A percentile compares a stretch with the other conserved stretches of the same genome.
Evolutionary conservation across 495 filamentous ascomycete species (phyloP).

Genomic region (Aspergillus nanangensis): DNA sequence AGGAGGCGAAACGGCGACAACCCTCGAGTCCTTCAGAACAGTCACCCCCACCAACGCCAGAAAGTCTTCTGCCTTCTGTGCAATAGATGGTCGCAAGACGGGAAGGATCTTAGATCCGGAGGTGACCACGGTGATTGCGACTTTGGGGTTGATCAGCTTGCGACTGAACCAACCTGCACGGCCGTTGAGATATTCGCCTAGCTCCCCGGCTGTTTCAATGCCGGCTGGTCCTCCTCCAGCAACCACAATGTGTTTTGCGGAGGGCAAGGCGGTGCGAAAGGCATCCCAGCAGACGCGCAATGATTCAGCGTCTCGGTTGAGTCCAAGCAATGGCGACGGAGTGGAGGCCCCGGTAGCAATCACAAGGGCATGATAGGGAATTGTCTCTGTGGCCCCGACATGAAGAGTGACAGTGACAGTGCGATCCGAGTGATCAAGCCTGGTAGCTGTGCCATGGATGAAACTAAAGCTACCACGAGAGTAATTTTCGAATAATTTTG

Average conservation of each 20-base stretch:
- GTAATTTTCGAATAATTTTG: slow-evolving; percentile 38
- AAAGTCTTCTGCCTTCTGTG: slow-evolving; percentile 33
- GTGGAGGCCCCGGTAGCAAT: slow-evolving; percentile 37
- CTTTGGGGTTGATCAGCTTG: slow-evolving; percentile 27
- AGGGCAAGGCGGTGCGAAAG: slow-evolving; percentile 35
- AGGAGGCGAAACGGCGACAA: slow-evolving; percentile 15
- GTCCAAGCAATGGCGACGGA: slow-evolving; percentile 22
- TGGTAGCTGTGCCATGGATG: slow-evolving; percentile 30
- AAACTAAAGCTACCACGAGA: slow-evolving; percentile 25
- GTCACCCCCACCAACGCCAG: slow-evolving; percentile 41
- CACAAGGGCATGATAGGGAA: slow-evolving; percentile 41
- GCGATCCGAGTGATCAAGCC: slow-evolving; percentile 25
- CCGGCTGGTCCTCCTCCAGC: slow-evolving; percentile 35
- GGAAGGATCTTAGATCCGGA: slow-evolving; percentile 41
- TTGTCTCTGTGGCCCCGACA: slow-evolving; percentile 3
- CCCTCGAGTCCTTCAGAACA: slow-evolving; percentile 32
- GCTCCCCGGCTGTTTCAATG: slow-evolving; percentile 49
- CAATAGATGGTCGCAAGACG: slow-evolving; percentile 27
- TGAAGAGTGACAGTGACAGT: slow-evolving; percentile 20
- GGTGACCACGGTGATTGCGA: slow-evolving; percentile 40
- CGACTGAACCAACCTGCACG: slow-evolving; percentile 21
- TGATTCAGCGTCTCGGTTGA: slow-evolving; percentile 12
- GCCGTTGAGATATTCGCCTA: slow-evolving; percentile 47
- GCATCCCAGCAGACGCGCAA: slow-evolving; percentile 21
- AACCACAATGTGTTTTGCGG: slow-evolving; percentile 40